phyloP scores from a whole-genome alignment of 106 monocot species.

The Dendrobium huoshanense region DNA sequence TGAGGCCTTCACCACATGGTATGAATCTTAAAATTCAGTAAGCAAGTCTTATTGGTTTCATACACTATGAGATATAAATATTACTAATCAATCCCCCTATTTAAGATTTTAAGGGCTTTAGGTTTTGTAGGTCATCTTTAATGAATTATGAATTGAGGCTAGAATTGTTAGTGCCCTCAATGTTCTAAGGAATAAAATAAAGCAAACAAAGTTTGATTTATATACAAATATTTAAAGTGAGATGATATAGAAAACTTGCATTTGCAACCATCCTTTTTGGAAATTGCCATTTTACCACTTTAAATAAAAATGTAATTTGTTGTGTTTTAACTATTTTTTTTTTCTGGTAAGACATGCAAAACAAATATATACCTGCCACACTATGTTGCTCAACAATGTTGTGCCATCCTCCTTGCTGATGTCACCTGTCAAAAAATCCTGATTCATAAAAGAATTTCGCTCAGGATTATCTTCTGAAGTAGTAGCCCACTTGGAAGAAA shows the following conservation, averaged over 20 bases:
- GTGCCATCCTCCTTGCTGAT: neutral
- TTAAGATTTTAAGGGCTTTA: neutral
- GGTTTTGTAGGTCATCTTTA: neutral
- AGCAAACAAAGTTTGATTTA: neutral
- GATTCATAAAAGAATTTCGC: conserved; percentile 3
- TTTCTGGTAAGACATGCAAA: neutral
- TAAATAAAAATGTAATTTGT: neutral
- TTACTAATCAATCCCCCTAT: too few species aligned
- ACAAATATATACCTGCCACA: conserved; percentile 4
- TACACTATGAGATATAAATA: neutral
- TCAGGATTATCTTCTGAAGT: neutral
- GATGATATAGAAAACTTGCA: neutral
- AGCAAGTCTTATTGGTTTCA: neutral
- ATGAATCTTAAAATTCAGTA: neutral
- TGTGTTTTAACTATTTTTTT: neutral
- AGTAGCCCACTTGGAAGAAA: neutral
- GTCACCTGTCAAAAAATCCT: conserved; percentile 7
- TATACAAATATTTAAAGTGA: neutral
- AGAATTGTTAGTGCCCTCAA: neutral
- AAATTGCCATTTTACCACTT: neutral
- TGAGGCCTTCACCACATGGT: neutral
- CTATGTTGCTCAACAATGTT: neutral
- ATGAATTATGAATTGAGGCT: neutral
- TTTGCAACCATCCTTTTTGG: neutral
- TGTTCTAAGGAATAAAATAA: neutral